phyloP scores from a whole-genome alignment of 225 moss, liverwort and hornwort genomes.

The Marchantia polymorpha region DNA sequence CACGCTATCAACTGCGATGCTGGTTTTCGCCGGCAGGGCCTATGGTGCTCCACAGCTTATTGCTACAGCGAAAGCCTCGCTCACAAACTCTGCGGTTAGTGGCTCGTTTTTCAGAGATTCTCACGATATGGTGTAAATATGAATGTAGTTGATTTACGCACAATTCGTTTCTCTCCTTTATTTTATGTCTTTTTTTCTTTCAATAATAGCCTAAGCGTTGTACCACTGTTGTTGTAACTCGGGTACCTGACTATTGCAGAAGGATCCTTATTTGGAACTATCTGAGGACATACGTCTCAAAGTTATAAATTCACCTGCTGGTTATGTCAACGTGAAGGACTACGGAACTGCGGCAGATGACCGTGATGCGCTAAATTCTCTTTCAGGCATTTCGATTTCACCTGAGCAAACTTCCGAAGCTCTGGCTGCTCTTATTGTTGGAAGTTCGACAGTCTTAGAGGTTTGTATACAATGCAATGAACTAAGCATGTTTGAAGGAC shows the following conservation, averaged over 20 bases:
- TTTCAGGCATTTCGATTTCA: slow-evolving; percentile 60
- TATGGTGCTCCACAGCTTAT: slow-evolving; percentile 82
- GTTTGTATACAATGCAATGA: slow-evolving; percentile 33
- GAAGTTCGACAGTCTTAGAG: slow-evolving; percentile 71
- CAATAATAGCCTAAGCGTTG: neutral
- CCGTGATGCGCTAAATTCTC: slow-evolving; percentile 63
- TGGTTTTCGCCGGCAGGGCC: slow-evolving; percentile 80
- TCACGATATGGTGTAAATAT: neutral
- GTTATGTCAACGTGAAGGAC: slow-evolving; percentile 53
- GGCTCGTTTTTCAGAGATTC: neutral
- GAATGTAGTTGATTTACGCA: neutral
- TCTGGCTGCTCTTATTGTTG: slow-evolving; percentile 72
- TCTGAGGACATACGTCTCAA: slow-evolving; percentile 78
- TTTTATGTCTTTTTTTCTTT: neutral
- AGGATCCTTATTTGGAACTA: slow-evolving; percentile 85
- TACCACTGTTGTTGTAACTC: neutral
- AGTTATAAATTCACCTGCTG: slow-evolving; percentile 49
- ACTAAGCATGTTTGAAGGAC: too few relatives aligned
- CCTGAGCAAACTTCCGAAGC: slow-evolving; percentile 80
- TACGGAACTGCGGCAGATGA: slow-evolving; percentile 78
- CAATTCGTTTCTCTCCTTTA: neutral
- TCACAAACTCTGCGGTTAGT: slow-evolving; percentile 65
- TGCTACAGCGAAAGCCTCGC: slow-evolving; percentile 72
- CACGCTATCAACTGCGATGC: slow-evolving; percentile 90
- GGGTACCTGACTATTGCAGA: slow-evolving; percentile 43